Evolutionary conservation across 768 basidiomycete genomes (phyloP).

Genomic region (Suillus discolor): DNA sequence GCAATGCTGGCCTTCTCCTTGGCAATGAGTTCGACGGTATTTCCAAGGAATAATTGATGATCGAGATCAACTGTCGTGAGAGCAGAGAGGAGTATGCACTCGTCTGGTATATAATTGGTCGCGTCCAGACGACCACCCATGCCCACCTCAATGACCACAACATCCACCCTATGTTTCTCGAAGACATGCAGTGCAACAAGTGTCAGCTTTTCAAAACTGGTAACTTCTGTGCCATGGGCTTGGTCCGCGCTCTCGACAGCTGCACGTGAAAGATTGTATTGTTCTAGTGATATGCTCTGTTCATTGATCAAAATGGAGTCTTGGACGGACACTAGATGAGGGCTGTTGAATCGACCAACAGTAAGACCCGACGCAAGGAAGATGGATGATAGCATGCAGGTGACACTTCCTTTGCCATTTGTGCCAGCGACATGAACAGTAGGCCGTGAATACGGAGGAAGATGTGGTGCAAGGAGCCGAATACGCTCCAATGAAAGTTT

Average conservation of each 20-base stretch:
- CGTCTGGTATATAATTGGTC: slow-evolving; percentile 84
- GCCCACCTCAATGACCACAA: slow-evolving; percentile 90
- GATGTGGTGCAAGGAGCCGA: slow-evolving; percentile 46
- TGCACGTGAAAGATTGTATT: slow-evolving; percentile 50
- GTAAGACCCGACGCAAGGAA: slow-evolving; percentile 55
- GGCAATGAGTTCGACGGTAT: slow-evolving; percentile 73
- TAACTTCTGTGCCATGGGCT: slow-evolving; percentile 49
- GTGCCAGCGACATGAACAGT: slow-evolving; percentile 93
- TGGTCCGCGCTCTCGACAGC: slow-evolving; percentile 52
- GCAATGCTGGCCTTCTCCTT: slow-evolving; percentile 85
- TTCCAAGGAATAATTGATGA: slow-evolving; percentile 88
- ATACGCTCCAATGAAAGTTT: slow-evolving; percentile 69
- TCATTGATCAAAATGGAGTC: slow-evolving; percentile 79
- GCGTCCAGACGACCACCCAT: slow-evolving; percentile 94
- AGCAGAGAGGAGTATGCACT: slow-evolving; percentile 71
- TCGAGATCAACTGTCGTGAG: slow-evolving; percentile 90
- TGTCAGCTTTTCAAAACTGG: slow-evolving; percentile 84
- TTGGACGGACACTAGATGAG: slow-evolving; percentile 77
- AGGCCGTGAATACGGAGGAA: slow-evolving; percentile 72
- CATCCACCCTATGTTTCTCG: slow-evolving; percentile 66
- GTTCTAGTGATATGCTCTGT: slow-evolving; percentile 45
- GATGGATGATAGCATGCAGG: slow-evolving; percentile 79
- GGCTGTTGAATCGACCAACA: slow-evolving; percentile 89
- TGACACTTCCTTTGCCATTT: slow-evolving; percentile 96
- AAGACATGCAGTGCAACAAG: slow-evolving; percentile 80